These are phyloP conservation scores for Zygosaccharomyces kombuchaensis DNA, from an alignment of 805 yeast species.

Conservation along the genomic window DNA sequence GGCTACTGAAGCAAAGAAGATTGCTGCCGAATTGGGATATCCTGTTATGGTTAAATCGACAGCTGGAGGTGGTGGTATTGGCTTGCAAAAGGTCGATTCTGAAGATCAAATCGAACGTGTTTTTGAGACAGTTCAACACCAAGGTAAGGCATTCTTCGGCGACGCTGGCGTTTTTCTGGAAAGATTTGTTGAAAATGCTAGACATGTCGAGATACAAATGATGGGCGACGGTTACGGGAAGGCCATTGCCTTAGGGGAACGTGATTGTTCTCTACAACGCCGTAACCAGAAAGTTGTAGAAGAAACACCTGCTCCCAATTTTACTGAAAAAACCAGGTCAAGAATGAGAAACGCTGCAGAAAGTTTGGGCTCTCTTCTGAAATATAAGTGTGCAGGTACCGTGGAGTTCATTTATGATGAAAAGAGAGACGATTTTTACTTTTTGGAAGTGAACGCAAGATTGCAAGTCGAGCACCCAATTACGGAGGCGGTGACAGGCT, in stretches of 20 bases:
- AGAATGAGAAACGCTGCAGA: constrained; percentile 82
- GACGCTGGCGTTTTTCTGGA: constrained; percentile 95
- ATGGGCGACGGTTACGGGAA: constrained; percentile 93
- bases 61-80: constrained; percentile 99
- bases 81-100: constrained; percentile 86
- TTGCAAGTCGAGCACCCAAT: constrained; percentile 97
- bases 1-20: constrained; percentile 67
- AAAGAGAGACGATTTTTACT: constrained; percentile 81
- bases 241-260: constrained; percentile 92
- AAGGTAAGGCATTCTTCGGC: constrained; percentile 88
- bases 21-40: constrained; percentile 72
- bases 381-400: constrained; percentile 95
- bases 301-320: constrained; percentile 96
- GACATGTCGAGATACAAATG: constrained; percentile 96
- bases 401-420: constrained; percentile 93
- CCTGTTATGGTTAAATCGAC: constrained; percentile 97
- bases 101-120: constrained; percentile 77
- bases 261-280: constrained; percentile 96
- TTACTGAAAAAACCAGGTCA: constrained; percentile 73
- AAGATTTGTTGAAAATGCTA: constrained; percentile 88
- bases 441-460: constrained; percentile 93
- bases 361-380: constrained; percentile 72
- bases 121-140: constrained; percentile 87
- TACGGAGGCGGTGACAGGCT: constrained; percentile 91
- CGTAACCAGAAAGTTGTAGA: constrained; percentile 95